Evolutionary conservation across 805 yeast species (phyloP).

Genomic region (Candida yuanshanica): DNA sequence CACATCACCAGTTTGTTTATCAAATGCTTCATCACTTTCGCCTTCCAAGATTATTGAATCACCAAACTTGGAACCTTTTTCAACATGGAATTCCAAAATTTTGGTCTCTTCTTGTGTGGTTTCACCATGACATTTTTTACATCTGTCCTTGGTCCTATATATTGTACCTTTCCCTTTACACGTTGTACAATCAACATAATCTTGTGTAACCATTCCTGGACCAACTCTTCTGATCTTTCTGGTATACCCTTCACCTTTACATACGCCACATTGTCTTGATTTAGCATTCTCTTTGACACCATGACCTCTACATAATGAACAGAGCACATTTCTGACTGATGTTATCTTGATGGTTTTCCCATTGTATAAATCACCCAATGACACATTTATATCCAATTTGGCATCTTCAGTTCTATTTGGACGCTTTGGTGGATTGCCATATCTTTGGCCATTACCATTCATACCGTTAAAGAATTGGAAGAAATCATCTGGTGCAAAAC

Average conservation of each 20-base stretch:
- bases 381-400: constrained; percentile 53
- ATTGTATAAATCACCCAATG: constrained; percentile 68
- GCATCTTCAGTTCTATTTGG: constrained; percentile 59
- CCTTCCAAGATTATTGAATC: constrained; percentile 58
- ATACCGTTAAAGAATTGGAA: constrained; percentile 56
- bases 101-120: constrained; percentile 59
- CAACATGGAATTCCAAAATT: constrained; percentile 69
- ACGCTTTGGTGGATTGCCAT: constrained; percentile 2
- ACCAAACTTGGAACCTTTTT: constrained; percentile 60
- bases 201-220: constrained; percentile 69
- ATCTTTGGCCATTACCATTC: constrained; percentile 9
- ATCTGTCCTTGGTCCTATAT: constrained; percentile 59
- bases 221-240: constrained; percentile 59
- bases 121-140: constrained; percentile 70
- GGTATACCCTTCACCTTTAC: constrained; percentile 68
- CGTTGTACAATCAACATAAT: constrained; percentile 51
- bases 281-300: constrained; percentile 65
- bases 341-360: constrained; percentile 78
- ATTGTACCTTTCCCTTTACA: constrained; percentile 71
- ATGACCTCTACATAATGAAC: constrained; percentile 67
- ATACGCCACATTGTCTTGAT: constrained; percentile 50
- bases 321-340: constrained; percentile 64
- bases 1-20: constrained; percentile 73
- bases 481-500: constrained; percentile 69
- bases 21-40: constrained; percentile 75